phyloP scores from a whole-genome alignment of 192 early-diverging fungal genomes.

The Backusella psychrophila region DNA sequence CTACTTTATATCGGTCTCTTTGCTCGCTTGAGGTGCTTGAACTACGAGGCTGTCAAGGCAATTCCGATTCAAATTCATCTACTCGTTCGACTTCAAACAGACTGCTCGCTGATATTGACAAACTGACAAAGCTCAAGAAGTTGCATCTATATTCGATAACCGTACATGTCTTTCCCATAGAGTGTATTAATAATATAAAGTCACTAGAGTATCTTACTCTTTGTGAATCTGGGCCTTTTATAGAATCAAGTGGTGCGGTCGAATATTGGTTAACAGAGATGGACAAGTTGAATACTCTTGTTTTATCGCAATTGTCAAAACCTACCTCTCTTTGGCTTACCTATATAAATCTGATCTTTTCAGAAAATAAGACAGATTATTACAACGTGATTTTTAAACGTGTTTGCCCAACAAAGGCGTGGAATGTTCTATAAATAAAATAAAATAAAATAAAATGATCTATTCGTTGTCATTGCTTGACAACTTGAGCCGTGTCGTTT shows the following conservation, averaged over 20 bases:
- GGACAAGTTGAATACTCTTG: neutral
- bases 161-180: neutral
- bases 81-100: neutral
- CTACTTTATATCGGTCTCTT: neutral
- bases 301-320: neutral
- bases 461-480: too few relatives aligned
- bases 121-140: neutral
- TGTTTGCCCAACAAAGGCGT: neutral
- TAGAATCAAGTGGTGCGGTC: neutral
- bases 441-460: neutral
- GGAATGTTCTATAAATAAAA: neutral
- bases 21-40: neutral
- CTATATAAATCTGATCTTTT: neutral
- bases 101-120: neutral
- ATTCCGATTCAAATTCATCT: neutral
- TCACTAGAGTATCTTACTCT: neutral
- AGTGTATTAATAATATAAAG: neutral
- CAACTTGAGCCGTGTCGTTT: too few relatives aligned
- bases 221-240: neutral
- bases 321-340: neutral
- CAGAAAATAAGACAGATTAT: neutral
- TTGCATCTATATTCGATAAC: neutral
- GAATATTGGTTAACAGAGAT: neutral
- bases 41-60: neutral
- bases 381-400: neutral